Percentiles rank a stretch among this genome's conserved stretches.
These are phyloP conservation scores for Solanum peruvianum DNA, from an alignment of 257 asterid genomes.

Conservation along the genomic window DNA sequence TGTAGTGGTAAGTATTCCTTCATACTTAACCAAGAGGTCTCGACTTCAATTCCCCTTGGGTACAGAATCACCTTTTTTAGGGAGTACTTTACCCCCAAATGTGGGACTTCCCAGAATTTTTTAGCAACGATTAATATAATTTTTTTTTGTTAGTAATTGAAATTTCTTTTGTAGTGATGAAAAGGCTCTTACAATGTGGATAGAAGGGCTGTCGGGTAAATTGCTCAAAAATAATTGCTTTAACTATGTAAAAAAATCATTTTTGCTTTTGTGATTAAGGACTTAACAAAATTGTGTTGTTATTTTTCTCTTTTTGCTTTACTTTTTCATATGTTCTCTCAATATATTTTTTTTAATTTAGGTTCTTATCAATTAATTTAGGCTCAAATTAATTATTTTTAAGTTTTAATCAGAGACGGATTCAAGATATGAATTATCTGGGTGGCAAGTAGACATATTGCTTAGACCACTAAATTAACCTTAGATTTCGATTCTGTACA, in stretches of 20 bases:
- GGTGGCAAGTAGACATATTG: too few species aligned
- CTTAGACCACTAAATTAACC: too few species aligned
- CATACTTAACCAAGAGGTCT: background rate
- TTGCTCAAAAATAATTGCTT: background rate
- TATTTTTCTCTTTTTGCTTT: background rate
- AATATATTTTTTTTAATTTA: too few species aligned
- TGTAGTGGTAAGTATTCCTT: too few species aligned
- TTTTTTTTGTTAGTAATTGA: too few species aligned
- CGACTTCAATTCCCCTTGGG: background rate
- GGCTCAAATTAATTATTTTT: too few species aligned
- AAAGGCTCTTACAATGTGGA: background rate
- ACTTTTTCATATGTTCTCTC: background rate
- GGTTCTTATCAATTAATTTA: too few species aligned
- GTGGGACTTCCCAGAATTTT: background rate
- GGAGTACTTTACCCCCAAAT: background rate
- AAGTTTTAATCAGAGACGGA: too few species aligned
- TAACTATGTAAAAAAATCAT: background rate
- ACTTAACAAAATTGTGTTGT: background rate
- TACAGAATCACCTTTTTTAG: background rate
- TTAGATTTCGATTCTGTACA: too few species aligned
- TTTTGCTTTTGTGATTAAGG: background rate
- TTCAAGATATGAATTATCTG: too few species aligned
- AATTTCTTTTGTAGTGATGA: background rate
- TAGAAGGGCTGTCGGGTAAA: background rate
- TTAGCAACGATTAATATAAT: too few species aligned